phyloP scores from a whole-genome alignment of 1,139 yeast genomes.

The Taphrina wiesneri region DNA sequence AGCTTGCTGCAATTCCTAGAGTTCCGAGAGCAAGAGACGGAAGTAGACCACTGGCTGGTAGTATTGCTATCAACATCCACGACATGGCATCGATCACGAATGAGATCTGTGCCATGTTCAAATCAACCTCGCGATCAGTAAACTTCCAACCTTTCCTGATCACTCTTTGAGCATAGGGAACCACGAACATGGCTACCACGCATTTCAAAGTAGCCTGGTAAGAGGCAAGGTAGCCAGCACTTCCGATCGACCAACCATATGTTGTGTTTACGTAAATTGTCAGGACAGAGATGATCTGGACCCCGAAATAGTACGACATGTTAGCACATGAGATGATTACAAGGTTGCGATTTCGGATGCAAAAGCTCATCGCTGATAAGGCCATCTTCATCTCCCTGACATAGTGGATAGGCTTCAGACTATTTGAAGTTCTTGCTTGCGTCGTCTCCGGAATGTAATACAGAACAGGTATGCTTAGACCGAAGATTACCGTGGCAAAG shows the following conservation, averaged over 20 bases:
- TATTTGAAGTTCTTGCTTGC: neutral
- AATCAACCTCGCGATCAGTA: neutral
- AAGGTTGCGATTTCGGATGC: neutral
- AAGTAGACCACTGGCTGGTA: neutral
- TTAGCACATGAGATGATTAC: neutral
- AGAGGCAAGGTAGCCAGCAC: neutral
- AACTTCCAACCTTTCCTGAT: neutral
- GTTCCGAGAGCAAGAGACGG: neutral
- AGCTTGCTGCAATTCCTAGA: neutral
- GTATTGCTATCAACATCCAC: conserved; percentile 1
- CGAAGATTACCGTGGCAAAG: neutral
- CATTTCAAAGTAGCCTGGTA: neutral
- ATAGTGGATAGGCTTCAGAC: neutral
- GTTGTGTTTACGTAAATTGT: neutral
- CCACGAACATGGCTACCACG: neutral
- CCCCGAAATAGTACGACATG: neutral
- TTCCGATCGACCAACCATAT: conserved; percentile 2
- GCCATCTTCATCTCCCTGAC: neutral
- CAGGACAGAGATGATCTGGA: neutral
- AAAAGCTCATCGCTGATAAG: neutral
- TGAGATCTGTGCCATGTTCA: neutral
- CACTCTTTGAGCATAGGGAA: neutral
- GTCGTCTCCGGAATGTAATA: neutral
- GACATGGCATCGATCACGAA: neutral
- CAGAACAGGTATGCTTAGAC: neutral